Percentiles rank a stretch among this genome's conserved stretches.
Evolutionary conservation across 148 eudicot species (phyloP).

Genomic region (Rheum nobile): DNA sequence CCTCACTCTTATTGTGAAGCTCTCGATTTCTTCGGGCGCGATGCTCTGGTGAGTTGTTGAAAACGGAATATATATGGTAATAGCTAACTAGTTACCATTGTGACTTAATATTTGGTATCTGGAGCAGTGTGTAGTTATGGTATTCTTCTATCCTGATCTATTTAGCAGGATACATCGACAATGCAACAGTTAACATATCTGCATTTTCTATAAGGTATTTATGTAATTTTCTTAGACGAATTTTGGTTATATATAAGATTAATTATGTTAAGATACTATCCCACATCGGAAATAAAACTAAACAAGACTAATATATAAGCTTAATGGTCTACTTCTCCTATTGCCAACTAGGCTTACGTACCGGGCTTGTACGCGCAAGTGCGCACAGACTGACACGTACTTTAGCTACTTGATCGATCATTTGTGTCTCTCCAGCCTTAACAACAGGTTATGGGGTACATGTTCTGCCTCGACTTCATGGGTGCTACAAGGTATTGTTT

Average conservation of each 20-base stretch:
- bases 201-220: conserved; percentile 5
- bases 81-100: too few relatives aligned
- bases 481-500: conserved; percentile 6
- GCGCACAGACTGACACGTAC: too few relatives aligned
- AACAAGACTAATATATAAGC: too few relatives aligned
- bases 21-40: conserved; percentile 25
- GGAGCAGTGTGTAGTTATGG: conserved; percentile 49
- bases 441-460: background rate
- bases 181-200: too few relatives aligned
- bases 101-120: background rate
- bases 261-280: too few relatives aligned
- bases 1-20: conserved; percentile 18
- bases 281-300: too few relatives aligned
- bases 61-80: too few relatives aligned
- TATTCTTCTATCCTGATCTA: conserved; percentile 34
- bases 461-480: background rate
- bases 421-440: background rate
- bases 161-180: conserved; percentile 46
- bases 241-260: too few relatives aligned
- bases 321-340: too few relatives aligned
- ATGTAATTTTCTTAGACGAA: too few relatives aligned
- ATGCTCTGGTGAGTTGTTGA: conserved; percentile 22
- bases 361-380: too few relatives aligned
- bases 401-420: background rate
- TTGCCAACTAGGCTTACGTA: too few relatives aligned